Percentiles rank a stretch among this genome's conserved stretches.
These are phyloP conservation scores for Wickerhamomyces sp. DNA, from an alignment of 1,139 yeast genomes.

Conservation along the genomic window DNA sequence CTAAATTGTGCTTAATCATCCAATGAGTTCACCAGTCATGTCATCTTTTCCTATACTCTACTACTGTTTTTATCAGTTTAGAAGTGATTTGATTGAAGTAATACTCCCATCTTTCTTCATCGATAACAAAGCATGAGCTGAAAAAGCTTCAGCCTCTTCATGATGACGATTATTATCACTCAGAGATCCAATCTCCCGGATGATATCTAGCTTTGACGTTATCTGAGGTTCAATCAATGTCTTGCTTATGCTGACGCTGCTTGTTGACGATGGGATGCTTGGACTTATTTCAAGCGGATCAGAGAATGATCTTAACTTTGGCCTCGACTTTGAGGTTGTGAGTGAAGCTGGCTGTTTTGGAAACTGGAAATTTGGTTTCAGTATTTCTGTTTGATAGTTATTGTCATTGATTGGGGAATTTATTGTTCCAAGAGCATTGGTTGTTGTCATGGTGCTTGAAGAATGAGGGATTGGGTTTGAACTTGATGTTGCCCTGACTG, in stretches of 20 bases:
- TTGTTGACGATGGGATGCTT: too few relatives aligned
- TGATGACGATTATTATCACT: neutral
- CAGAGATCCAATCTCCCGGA: slow-evolving; percentile 2
- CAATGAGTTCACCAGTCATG: too few relatives aligned
- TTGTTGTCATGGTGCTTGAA: neutral
- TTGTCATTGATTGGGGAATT: slow-evolving; percentile 1
- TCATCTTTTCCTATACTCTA: too few relatives aligned
- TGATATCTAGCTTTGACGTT: slow-evolving; percentile 6
- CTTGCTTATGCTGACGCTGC: too few relatives aligned
- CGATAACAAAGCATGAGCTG: slow-evolving; percentile 39
- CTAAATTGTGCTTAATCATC: too few relatives aligned
- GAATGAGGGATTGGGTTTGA: neutral
- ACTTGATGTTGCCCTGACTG: neutral
- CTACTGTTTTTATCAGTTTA: slow-evolving; percentile 8
- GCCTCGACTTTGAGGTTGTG: neutral
- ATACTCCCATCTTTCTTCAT: slow-evolving; percentile 41
- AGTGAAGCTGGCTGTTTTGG: slow-evolving; percentile 2
- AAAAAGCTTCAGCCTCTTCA: slow-evolving; percentile 16
- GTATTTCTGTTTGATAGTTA: neutral
- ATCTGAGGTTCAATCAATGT: too few relatives aligned
- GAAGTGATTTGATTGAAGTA: slow-evolving; percentile 18
- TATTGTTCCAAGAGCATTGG: neutral
- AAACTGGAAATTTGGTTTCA: slow-evolving; percentile 15
- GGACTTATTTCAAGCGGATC: too few relatives aligned
- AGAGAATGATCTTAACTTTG: too few relatives aligned